Evolutionary conservation across 352 stramenopile genomes (phyloP).

Genomic region (Phytophthora podocarpi): DNA sequence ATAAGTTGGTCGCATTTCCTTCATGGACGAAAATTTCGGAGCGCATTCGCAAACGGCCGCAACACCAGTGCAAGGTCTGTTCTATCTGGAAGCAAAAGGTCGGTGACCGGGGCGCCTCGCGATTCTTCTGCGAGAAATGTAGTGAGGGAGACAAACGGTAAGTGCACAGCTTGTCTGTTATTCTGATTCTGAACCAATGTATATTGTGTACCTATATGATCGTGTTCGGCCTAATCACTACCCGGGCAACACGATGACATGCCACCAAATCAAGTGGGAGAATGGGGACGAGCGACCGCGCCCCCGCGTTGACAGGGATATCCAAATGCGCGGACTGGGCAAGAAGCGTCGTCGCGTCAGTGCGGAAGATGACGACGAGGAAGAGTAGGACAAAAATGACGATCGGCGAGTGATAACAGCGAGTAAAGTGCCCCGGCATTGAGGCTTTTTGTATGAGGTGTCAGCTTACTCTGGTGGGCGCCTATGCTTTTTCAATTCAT

Average conservation of each 20-base stretch:
- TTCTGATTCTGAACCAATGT: too few relatives aligned
- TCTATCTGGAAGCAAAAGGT: conserved; percentile 5
- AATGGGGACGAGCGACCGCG: not conserved
- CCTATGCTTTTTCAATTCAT: too few relatives aligned
- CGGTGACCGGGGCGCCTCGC: not conserved
- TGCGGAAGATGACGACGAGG: too few relatives aligned
- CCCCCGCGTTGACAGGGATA: not conserved
- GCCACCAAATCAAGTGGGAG: conserved; percentile 15
- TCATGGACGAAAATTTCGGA: not conserved
- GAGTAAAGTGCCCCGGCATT: too few relatives aligned
- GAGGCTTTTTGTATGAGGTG: too few relatives aligned
- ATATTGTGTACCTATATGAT: conserved; percentile 10
- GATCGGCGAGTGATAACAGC: too few relatives aligned
- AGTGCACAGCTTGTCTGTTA: not conserved
- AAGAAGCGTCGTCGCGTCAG: conserved; percentile 10
- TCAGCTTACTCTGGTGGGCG: too few relatives aligned
- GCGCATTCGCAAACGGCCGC: not conserved
- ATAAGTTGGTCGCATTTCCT: not conserved
- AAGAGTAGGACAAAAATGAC: not conserved
- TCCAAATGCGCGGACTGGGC: conserved; percentile 10
- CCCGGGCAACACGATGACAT: conserved; percentile 8
- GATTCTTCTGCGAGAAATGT: conserved; percentile 1
- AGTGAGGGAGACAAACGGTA: conserved; percentile 1
- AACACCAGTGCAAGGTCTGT: conserved; percentile 16
- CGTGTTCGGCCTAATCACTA: not conserved